Conservation (phyloP, 2,329 filamentous ascomycete species). For the Albifimbria verrucaria region DNA sequence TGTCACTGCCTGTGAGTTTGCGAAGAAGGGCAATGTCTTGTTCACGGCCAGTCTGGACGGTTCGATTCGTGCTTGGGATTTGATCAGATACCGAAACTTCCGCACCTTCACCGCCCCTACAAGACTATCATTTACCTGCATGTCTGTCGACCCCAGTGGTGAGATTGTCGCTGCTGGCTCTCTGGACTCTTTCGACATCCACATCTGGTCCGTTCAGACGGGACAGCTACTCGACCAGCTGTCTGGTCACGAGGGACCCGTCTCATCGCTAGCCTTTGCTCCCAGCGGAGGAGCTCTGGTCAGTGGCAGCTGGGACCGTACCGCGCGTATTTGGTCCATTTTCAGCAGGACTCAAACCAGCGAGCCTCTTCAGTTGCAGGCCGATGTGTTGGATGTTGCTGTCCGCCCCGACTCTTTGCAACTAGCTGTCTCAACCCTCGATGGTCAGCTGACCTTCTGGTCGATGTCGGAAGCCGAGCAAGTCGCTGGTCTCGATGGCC, state of each 20-base stretch:
- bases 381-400: constrained; percentile 83
- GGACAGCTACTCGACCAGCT: constrained; percentile 90
- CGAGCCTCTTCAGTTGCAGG: constrained; percentile 87
- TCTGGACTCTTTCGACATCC: constrained; percentile 92
- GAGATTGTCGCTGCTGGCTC: constrained; percentile 96
- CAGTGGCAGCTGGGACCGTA: constrained; percentile 95
- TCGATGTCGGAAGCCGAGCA: constrained; percentile 84
- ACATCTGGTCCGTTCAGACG: constrained; percentile 98
- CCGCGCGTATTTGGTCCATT: constrained; percentile 93
- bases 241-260: constrained; percentile 88
- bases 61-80: constrained; percentile 91
- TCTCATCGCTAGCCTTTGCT: constrained; percentile 84
- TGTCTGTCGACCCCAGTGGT: constrained; percentile 95
- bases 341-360: constrained; percentile 93
- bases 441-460: constrained; percentile 96
- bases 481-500: constrained; percentile 79
- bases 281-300: constrained; percentile 80
- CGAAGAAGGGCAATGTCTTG: constrained; percentile 90
- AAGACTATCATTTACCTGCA: constrained; percentile 84
- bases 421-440: constrained; percentile 85
- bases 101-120: constrained; percentile 94
- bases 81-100: constrained; percentile 95
- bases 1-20: constrained; percentile 91
- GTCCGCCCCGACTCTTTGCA: constrained; percentile 89
- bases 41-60: constrained; percentile 96